Conservation (phyloP, 2,329 filamentous ascomycete species). For the Trichoderma atroviride region DNA sequence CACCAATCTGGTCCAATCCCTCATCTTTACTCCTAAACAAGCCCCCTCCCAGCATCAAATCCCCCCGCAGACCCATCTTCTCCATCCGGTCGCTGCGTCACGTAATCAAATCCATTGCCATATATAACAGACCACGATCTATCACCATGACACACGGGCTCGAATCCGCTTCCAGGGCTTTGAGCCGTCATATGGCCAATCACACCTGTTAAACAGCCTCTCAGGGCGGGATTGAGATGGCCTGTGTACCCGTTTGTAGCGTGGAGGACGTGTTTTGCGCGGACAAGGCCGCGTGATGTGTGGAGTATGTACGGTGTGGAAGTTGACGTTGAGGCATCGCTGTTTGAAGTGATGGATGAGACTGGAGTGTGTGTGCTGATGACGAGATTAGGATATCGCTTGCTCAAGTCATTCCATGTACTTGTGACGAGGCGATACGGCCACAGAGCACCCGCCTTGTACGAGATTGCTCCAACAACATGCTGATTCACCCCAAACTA, state of each 20-base stretch:
- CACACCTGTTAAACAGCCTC: conserved; percentile 48
- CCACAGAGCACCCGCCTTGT: conserved; percentile 53
- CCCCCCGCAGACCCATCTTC: conserved; percentile 39
- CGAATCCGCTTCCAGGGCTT: conserved; percentile 42
- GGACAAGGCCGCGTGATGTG: conserved; percentile 50
- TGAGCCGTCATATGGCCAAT: conserved; percentile 57
- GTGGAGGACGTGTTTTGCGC: conserved; percentile 56
- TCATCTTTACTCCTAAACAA: conserved; percentile 47
- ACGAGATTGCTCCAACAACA: conserved; percentile 48
- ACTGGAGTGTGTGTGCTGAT: conserved; percentile 47
- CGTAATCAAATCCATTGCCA: conserved; percentile 53
- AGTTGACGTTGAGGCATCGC: conserved; percentile 11
- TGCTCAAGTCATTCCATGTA: conserved; percentile 48
- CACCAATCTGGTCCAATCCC: conserved; percentile 51
- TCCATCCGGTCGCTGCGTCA: conserved; percentile 49
- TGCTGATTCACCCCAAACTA: conserved; percentile 42
- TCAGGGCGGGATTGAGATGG: conserved; percentile 54
- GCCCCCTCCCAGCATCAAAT: conserved; percentile 59
- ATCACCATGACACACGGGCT: conserved; percentile 34
- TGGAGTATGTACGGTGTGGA: conserved; percentile 46
- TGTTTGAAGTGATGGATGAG: conserved; percentile 32
- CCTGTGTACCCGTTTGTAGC: conserved; percentile 59
- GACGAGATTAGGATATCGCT: conserved; percentile 39
- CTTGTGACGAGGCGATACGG: conserved; percentile 54
- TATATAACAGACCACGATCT: conserved; percentile 57